Conservation (phyloP, 148 eudicot genomes). For the Rhododendron ovatum region DNA sequence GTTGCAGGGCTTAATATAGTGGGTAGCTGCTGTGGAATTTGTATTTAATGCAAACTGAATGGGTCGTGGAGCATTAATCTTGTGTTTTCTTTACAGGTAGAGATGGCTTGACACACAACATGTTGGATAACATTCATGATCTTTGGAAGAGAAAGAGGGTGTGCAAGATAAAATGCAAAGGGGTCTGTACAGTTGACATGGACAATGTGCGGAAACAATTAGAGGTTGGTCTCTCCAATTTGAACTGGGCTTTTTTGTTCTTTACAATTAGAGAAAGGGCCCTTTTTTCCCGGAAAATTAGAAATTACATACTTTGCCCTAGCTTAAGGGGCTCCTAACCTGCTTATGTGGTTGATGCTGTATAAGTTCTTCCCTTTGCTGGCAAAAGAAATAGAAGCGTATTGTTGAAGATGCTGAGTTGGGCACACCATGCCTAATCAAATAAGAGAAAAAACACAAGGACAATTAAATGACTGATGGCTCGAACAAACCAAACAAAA, state of each 20-base stretch:
- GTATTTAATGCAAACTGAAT: not conserved
- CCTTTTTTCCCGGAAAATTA: not conserved
- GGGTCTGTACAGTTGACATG: slow-evolving; percentile 98
- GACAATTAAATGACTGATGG: not conserved
- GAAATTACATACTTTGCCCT: not conserved
- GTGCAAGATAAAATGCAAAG: slow-evolving; percentile 93
- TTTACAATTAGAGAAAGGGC: not conserved
- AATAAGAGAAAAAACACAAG: not conserved
- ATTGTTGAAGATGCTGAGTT: not conserved
- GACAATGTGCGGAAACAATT: slow-evolving; percentile 76
- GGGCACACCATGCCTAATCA: not conserved
- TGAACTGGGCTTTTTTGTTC: not conserved
- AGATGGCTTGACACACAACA: slow-evolving; percentile 98
- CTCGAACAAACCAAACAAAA: not conserved
- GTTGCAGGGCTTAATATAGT: not conserved
- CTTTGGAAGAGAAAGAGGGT: slow-evolving; percentile 95
- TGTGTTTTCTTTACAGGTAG: slow-evolving; percentile 50
- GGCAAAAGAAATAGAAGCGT: not conserved
- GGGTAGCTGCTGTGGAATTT: not conserved
- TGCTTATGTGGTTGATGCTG: not conserved
- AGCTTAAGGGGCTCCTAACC: not conserved
- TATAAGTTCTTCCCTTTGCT: not conserved
- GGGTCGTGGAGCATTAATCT: not conserved
- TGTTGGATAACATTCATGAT: slow-evolving; percentile 96
- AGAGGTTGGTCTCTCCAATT: slow-evolving; percentile 61